phyloP scores from a whole-genome alignment of 2,329 filamentous ascomycete species.

The Grosmannia clavigera region DNA sequence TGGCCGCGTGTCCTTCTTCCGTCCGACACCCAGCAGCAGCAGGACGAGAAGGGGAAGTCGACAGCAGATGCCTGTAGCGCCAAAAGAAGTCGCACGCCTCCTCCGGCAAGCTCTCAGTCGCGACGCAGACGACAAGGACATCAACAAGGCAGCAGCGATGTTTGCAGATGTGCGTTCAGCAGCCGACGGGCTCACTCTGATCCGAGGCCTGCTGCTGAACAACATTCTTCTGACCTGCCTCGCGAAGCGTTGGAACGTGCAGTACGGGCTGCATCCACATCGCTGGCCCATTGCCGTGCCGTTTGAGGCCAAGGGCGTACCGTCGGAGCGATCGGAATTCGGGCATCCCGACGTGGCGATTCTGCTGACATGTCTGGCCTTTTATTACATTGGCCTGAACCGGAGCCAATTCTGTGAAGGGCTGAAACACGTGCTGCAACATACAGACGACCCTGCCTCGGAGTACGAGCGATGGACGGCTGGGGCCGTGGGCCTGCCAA shows the following conservation, averaged over 20 bases:
- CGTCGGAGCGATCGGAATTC: slow-evolving; percentile 50
- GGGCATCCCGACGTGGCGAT: slow-evolving; percentile 57
- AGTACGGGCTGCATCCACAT: slow-evolving; percentile 44
- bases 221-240: slow-evolving; percentile 46
- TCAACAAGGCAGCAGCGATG: background rate
- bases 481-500: slow-evolving; percentile 24
- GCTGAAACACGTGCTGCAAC: slow-evolving; percentile 35
- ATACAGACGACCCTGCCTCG: slow-evolving; percentile 39
- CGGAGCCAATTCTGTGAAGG: slow-evolving; percentile 33
- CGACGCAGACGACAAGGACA: background rate
- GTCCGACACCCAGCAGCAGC: background rate
- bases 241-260: slow-evolving; percentile 54
- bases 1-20: slow-evolving; percentile 19
- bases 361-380: slow-evolving; percentile 50
- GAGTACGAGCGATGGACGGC: slow-evolving; percentile 42
- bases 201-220: slow-evolving; percentile 51
- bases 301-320: slow-evolving; percentile 52
- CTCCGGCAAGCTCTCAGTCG: background rate
- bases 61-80: background rate
- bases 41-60: background rate
- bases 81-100: background rate
- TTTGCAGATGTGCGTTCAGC: background rate
- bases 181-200: slow-evolving; percentile 29
- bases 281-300: slow-evolving; percentile 54
- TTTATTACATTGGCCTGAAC: slow-evolving; percentile 51